Evolutionary conservation across 257 asterid genomes (phyloP), one percentile per base, ranked within the genome.

Genomic region (Jaltomata sinuosa): DNA sequence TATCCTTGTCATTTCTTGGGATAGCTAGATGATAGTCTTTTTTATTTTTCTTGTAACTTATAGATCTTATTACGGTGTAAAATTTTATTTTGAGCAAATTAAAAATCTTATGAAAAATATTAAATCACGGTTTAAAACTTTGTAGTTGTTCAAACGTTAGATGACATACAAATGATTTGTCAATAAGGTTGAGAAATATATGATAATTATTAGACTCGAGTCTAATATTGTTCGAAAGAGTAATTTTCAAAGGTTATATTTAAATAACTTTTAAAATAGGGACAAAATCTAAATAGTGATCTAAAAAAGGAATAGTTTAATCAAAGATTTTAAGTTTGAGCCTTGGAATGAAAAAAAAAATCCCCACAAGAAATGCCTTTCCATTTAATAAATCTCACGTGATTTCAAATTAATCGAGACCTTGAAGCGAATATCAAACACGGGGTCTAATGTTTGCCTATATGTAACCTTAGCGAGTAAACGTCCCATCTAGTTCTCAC

Each of bases 331-430:
- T 0, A 6, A 55, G 11, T 55, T 55, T 55, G 2, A 11, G 10
- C 15, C 11, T n/a, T 9, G 2, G n/a, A 3, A 0, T 19, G 1
- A 0, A 55, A n/a, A 55, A 21, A 55, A 55, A 0, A n/a, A n/a
- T n/a, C n/a, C n/a, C n/a, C n/a, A n/a, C n/a, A n/a, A n/a, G n/a
- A n/a, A n/a, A 1, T 7, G 3, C 11, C 61, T 54, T 19, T 25
- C 11, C 25, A 55, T 55, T 55, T 55, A n/a, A 55, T 55, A 14
- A 12, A 3, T 55, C 64, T 55, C n/a, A 55, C 18, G 7, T 14
- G 14, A 14, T 12, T 54, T 21, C 62, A 40, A 40, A 40, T 40
- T 40, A 6, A 7, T 40, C 2, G 11, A 40, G 7, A 40, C 7
- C 11, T 11, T 40, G 8, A 40, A 40, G 8, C 11, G 11, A 2